These are phyloP conservation scores for Cercophora newfieldiana DNA, from an alignment of 495 filamentous ascomycete genomes.

Conservation along the genomic window DNA sequence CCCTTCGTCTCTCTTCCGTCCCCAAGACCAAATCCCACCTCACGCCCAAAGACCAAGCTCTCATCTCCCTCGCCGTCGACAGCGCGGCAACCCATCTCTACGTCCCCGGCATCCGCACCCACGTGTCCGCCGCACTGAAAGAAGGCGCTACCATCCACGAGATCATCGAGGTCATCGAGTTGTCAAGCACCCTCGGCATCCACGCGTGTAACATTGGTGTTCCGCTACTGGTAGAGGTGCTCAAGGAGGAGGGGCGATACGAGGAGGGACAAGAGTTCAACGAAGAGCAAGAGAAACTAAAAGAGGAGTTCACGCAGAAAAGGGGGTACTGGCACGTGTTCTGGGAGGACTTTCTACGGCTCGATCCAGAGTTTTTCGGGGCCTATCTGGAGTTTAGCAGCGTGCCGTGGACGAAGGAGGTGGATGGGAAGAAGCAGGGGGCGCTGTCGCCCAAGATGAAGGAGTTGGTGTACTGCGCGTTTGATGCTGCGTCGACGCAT, in stretches of 20 bases:
- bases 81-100: conserved; percentile 43
- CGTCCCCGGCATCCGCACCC: conserved; percentile 36
- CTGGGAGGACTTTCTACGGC: conserved; percentile 44
- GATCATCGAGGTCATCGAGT: conserved; percentile 42
- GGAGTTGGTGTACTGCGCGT: conserved; percentile 48
- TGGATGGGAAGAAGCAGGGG: conserved; percentile 22
- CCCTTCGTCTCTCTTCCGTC: conserved; percentile 33
- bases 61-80: conserved; percentile 42
- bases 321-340: conserved; percentile 48
- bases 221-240: conserved; percentile 42
- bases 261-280: conserved; percentile 29
- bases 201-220: conserved; percentile 49
- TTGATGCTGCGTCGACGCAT: conserved; percentile 46
- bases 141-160: conserved; percentile 40
- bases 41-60: conserved; percentile 39
- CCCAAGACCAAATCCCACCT: conserved; percentile 33
- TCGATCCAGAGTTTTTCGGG: conserved; percentile 49
- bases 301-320: conserved; percentile 34
- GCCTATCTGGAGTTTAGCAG: conserved; percentile 43
- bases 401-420: conserved; percentile 37
- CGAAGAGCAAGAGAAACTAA: conserved; percentile 29
- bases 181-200: conserved; percentile 43
- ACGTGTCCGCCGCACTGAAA: conserved; percentile 31
- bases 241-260: conserved; percentile 37
- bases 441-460: conserved; percentile 44